Base-by-base conservation (phyloP, 1,139 yeast species). In the Sugiyamaella sp. region DNA sequence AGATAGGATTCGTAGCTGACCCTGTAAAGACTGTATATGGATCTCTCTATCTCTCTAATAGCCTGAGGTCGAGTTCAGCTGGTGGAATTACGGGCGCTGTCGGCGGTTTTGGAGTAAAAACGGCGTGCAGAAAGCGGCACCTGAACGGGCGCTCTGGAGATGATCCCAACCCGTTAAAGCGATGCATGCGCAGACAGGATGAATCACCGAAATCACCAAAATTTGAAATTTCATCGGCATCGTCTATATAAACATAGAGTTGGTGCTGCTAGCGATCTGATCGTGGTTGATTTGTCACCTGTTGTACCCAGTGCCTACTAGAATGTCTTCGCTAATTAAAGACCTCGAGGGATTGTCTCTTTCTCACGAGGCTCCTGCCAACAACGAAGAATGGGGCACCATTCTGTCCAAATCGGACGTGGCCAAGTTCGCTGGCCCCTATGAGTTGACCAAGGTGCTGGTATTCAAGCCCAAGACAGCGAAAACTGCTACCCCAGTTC, bases 401-500 rank as follows among this genome's bases (percentile, higher is more conserved):
- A 54, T 63, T 32, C 57, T 67, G 45, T 55, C 40, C 33, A 55
- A 40, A 52, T 55, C 41, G n/a, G 49, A 38, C 12, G 6, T 19
- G 9, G 40, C 44, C n/a, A 37, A 24, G 8, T 19, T 20, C 6
- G 37, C 51, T 33, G 38, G 44, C 24, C 25, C 19, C 5, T 63
- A 56, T 50, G 52, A 54, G 5, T 54, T 67, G 42, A 82, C 87
- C 59, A 89, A 89, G 71, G 80, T 93, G 3, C 78, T 89, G 61
- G 90, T 89, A 32, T 89, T 89, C 80, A 89, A 89, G 74, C 96
- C 96, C 64, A 89, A 89, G 73, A 89, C 96, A 47, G 86, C 96
- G 52, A 89, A 89, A 69, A 74, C 89, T 46, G 90, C 89, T 51
- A 73, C 80, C n/a, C 89, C 95, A 32, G 82, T 86, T 49, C 96